A percentile compares a stretch with the other conserved stretches of the same genome.
These are phyloP conservation scores for Sabuloglossum arenarium DNA, from an alignment of 495 filamentous ascomycete species.

Conservation along the genomic window DNA sequence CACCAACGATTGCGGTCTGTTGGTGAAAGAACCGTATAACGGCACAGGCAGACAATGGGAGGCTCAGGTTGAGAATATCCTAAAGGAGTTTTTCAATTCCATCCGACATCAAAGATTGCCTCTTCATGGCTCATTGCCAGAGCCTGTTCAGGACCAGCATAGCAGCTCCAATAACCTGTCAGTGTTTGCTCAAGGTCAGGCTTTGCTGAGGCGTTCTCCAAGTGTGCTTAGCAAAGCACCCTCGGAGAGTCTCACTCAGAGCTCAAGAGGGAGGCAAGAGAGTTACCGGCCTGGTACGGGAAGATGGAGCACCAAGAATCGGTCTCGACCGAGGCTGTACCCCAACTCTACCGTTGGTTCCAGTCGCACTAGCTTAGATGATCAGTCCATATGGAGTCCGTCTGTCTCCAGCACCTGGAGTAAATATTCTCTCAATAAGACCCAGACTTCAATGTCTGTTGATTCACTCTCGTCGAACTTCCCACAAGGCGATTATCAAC, in stretches of 20 bases:
- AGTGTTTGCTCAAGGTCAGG: constrained; percentile 27
- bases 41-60: constrained; percentile 73
- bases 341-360: constrained; percentile 66
- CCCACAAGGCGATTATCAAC: constrained; percentile 69
- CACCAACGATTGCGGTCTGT: constrained; percentile 26
- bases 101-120: constrained; percentile 74
- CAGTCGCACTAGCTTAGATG: constrained; percentile 82
- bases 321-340: constrained; percentile 63
- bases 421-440: constrained; percentile 76
- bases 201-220: constrained; percentile 60
- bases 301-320: constrained; percentile 67
- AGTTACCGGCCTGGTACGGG: constrained; percentile 20
- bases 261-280: constrained; percentile 29
- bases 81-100: constrained; percentile 81
- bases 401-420: constrained; percentile 84
- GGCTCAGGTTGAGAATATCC: constrained; percentile 63
- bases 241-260: constrained; percentile 44
- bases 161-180: constrained; percentile 20
- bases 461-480: constrained; percentile 69
- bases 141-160: constrained; percentile 9
- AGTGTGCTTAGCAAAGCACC: constrained; percentile 82
- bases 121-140: constrained; percentile 40
- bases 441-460: constrained; percentile 74
- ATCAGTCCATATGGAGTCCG: constrained; percentile 81
- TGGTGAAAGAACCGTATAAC: constrained; percentile 61